A percentile compares a stretch with the other conserved stretches of the same genome.
Evolutionary conservation across 805 yeast genomes (phyloP).

Genomic region (Metschnikowia similis): DNA sequence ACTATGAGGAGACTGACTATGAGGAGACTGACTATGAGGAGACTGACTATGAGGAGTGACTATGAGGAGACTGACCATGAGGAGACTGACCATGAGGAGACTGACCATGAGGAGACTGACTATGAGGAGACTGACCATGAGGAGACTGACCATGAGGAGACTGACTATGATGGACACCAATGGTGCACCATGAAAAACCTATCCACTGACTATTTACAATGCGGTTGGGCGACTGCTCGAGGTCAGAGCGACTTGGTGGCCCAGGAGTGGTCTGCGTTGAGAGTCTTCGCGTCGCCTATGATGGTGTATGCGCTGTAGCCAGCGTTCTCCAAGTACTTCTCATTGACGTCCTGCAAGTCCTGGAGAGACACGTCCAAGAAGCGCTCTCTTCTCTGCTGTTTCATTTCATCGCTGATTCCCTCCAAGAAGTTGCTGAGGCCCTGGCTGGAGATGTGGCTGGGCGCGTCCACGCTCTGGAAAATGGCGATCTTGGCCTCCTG

Average conservation of each 20-base stretch:
- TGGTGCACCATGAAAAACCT: too few relatives aligned
- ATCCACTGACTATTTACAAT: neutral
- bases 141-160: too few relatives aligned
- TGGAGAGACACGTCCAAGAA: constrained; percentile 60
- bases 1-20: too few relatives aligned
- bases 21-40: too few relatives aligned
- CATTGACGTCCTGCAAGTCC: constrained; percentile 65
- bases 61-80: too few relatives aligned
- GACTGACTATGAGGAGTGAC: too few relatives aligned
- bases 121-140: too few relatives aligned
- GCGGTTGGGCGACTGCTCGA: neutral
- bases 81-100: too few relatives aligned
- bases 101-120: too few relatives aligned
- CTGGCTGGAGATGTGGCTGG: constrained; percentile 74
- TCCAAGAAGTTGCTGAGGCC: constrained; percentile 63
- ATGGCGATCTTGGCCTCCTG: constrained; percentile 88
- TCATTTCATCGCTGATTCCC: constrained; percentile 72
- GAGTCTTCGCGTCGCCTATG: constrained; percentile 39
- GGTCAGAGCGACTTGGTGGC: constrained; percentile 12
- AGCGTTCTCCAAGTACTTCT: constrained; percentile 50
- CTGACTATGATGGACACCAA: too few relatives aligned
- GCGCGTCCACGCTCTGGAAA: constrained; percentile 91
- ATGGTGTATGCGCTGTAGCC: constrained; percentile 33
- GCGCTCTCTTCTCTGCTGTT: constrained; percentile 72
- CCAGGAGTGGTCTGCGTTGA: constrained; percentile 22